A percentile compares a stretch with the other conserved stretches of the same genome.
These are phyloP conservation scores for Talaromyces sp. DNA, from an alignment of 2,329 filamentous ascomycete species.

Conservation along the genomic window DNA sequence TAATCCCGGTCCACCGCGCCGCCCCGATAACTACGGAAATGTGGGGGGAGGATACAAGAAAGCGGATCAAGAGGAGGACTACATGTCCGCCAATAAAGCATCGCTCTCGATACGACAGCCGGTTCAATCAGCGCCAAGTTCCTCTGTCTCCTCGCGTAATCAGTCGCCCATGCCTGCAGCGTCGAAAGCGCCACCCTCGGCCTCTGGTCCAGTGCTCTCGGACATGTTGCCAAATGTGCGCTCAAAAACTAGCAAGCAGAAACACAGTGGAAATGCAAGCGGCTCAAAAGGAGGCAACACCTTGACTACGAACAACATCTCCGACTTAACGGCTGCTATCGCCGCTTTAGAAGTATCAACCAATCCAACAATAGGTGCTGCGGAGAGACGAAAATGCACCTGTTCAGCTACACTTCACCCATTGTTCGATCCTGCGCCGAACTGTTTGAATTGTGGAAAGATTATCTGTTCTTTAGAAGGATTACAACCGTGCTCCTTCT, in stretches of 20 bases:
- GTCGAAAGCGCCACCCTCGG: slow-evolving; percentile 63
- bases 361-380: slow-evolving; percentile 71
- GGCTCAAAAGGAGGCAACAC: slow-evolving; percentile 56
- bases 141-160: slow-evolving; percentile 50
- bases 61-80: slow-evolving; percentile 69
- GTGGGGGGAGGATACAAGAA: slow-evolving; percentile 75
- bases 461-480: slow-evolving; percentile 95
- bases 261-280: slow-evolving; percentile 75
- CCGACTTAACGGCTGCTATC: slow-evolving; percentile 74
- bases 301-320: slow-evolving; percentile 52
- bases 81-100: slow-evolving; percentile 61
- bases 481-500: slow-evolving; percentile 91
- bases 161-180: slow-evolving; percentile 40
- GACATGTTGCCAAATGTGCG: slow-evolving; percentile 66
- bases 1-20: slow-evolving; percentile 62
- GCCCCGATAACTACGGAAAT: slow-evolving; percentile 66
- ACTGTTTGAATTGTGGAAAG: slow-evolving; percentile 90
- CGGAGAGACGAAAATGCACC: slow-evolving; percentile 73
- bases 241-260: slow-evolving; percentile 63
- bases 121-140: slow-evolving; percentile 37
- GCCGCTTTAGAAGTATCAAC: slow-evolving; percentile 87
- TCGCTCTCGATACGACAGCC: slow-evolving; percentile 37
- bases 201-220: slow-evolving; percentile 78
- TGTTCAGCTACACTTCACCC: slow-evolving; percentile 89
- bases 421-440: slow-evolving; percentile 85